A percentile compares a stretch with the other conserved stretches of the same genome.
Evolutionary conservation across 495 filamentous ascomycete species (phyloP).

Genomic region (Penicillium lividum): DNA sequence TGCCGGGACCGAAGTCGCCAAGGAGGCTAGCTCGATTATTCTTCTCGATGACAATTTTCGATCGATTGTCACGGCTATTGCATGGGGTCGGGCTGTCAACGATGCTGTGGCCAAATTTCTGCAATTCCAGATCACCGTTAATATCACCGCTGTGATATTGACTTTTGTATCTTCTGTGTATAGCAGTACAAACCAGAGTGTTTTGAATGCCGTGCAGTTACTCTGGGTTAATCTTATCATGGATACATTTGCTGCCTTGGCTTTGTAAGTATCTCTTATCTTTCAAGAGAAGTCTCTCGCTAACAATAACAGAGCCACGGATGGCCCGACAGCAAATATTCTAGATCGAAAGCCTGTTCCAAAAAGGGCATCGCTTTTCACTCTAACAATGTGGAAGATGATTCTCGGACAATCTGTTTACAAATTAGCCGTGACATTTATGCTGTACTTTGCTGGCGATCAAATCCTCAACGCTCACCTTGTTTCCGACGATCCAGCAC

Average conservation of each 20-base stretch:
- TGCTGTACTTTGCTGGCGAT: conserved; percentile 72
- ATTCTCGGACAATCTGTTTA: conserved; percentile 84
- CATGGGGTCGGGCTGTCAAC: conserved; percentile 89
- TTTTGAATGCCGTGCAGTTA: conserved; percentile 82
- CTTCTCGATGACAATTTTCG: conserved; percentile 90
- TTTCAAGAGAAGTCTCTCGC: neutral
- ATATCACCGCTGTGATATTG: conserved; percentile 80
- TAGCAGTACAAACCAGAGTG: conserved; percentile 62
- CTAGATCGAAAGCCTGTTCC: conserved; percentile 80
- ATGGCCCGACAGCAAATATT: conserved; percentile 76
- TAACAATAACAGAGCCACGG: conserved; percentile 59
- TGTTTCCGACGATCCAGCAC: conserved; percentile 30
- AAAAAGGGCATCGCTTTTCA: conserved; percentile 76
- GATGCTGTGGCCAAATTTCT: conserved; percentile 89
- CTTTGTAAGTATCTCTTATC: conserved; percentile 46
- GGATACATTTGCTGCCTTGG: conserved; percentile 87
- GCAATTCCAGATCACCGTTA: conserved; percentile 91
- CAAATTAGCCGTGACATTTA: conserved; percentile 74
- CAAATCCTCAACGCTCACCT: conserved; percentile 57
- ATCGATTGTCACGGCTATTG: conserved; percentile 84
- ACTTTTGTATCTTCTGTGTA: conserved; percentile 85
- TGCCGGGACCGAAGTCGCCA: conserved; percentile 88
- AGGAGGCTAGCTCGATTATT: conserved; percentile 90
- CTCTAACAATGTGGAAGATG: conserved; percentile 94
- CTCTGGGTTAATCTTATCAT: conserved; percentile 94